Percentiles rank a stretch among this genome's conserved stretches.
These are phyloP conservation scores for Phytopythium helicoides DNA, from an alignment of 352 stramenopile species.

Conservation along the genomic window DNA sequence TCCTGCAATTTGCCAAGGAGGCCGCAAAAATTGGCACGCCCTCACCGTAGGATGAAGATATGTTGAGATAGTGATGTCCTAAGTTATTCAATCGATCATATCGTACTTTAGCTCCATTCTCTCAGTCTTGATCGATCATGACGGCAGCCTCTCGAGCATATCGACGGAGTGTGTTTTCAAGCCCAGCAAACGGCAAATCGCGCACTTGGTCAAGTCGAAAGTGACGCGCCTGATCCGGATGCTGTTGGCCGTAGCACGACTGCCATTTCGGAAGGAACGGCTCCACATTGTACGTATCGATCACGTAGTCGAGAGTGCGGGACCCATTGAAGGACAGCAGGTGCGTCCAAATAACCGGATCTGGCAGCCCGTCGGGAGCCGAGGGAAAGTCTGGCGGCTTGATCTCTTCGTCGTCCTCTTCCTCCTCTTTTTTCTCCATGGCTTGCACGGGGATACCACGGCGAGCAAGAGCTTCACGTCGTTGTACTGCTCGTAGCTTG, in stretches of 20 bases:
- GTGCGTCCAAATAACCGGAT: conserved; percentile 67
- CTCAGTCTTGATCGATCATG: not conserved
- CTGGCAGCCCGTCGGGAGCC: conserved; percentile 24
- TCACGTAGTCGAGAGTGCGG: conserved; percentile 36
- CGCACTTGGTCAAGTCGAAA: conserved; percentile 27
- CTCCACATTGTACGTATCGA: conserved; percentile 44
- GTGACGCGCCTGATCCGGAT: conserved; percentile 23
- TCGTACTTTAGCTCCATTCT: not conserved
- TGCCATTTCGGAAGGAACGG: conserved; percentile 37
- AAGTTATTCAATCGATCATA: conserved; percentile 3
- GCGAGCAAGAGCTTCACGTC: not conserved
- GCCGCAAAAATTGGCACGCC: not conserved
- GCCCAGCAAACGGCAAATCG: conserved; percentile 15
- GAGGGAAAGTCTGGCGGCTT: not conserved
- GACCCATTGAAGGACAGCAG: conserved; percentile 55
- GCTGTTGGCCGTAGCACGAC: conserved; percentile 49
- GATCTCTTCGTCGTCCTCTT: not conserved
- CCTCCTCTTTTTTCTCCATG: not conserved
- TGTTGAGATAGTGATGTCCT: not conserved
- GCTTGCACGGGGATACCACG: not conserved
- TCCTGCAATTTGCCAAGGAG: conserved; percentile 20
- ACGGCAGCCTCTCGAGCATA: conserved; percentile 25
- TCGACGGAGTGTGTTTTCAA: conserved; percentile 23
- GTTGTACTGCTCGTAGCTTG: too few species aligned
- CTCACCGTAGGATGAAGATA: not conserved